Base-by-base conservation (phyloP, 345 rosid species). In the Gossypium herbaceum region DNA sequence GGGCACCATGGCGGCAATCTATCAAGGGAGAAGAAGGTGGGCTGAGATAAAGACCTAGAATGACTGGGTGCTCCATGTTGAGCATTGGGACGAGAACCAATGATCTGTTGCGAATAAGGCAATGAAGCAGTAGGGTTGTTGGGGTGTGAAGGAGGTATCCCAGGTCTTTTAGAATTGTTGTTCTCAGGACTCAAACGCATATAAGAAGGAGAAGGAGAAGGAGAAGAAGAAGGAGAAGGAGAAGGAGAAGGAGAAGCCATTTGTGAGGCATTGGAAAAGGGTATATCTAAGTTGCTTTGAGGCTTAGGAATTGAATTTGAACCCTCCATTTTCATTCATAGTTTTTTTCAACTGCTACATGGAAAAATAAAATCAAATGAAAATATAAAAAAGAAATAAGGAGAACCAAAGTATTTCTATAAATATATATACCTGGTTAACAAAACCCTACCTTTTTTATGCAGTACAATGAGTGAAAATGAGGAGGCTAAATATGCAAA, bases 21-120 rank as follows among this genome's bases (percentile, higher is more conserved):
- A 75, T 90, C 94, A 34, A 84, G 77, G n/a, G 87, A 86, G 77
- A 85, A 86, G 78, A 85, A 78, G 0, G 89, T 77, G 0, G 90
- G 86, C 9, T 88, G 94, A 3, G 94, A 87, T 25, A 83, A 57
- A 34, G 92, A 87, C 71, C 93, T 81, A 0, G 88, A 89, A 77
- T 91, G 96, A 7, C 77, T 57, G 2, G 84, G 78, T 27, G 68
- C 84, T 47, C 75, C 83, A 59, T 80, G 80, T 75, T 78, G 80
- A 66, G 81, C 80, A 74, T 68, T 76, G 68, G 89, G 75, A 61
- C 80, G 82, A 3, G 96, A 83, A 13, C 88, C 81, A 73, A 72
- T 65, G 76, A 83, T 78, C 74, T 57, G 62, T 22, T 77, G 86
- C 12, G 86, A 70, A 29, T 79, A 81, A 44, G 84, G 81, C 64